phyloP scores from a whole-genome alignment of 2,329 filamentous ascomycete species.

The Botrytis pseudocinerea region DNA sequence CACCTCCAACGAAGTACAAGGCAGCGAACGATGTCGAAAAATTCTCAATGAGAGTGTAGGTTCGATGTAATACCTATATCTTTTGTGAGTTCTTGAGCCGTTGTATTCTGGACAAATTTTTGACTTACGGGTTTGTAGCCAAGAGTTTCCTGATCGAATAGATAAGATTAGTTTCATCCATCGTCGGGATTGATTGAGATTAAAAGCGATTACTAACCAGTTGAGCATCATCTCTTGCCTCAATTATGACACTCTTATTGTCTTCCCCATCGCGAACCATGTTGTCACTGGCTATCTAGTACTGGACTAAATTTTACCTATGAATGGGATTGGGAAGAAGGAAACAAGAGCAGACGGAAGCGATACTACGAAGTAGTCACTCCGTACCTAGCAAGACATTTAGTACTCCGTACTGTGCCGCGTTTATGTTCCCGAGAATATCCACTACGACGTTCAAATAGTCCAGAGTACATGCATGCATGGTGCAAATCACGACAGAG shows the following conservation, averaged over 20 bases:
- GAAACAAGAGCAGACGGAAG: not conserved
- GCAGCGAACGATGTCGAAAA: conserved; percentile 62
- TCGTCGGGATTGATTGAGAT: not conserved
- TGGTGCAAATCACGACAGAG: not conserved
- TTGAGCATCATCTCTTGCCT: conserved; percentile 24
- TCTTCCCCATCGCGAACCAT: conserved; percentile 15
- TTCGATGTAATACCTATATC: conserved; percentile 48
- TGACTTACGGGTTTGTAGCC: conserved; percentile 55
- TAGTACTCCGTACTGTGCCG: not conserved
- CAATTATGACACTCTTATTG: conserved; percentile 18
- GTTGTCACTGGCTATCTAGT: not conserved
- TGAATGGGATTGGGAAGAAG: not conserved
- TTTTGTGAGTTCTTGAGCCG: conserved; percentile 20
- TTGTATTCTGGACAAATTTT: not conserved
- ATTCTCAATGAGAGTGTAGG: conserved; percentile 58
- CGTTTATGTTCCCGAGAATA: conserved; percentile 3
- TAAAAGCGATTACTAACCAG: conserved; percentile 3
- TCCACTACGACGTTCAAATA: not conserved
- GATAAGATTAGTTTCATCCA: conserved; percentile 22
- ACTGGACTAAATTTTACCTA: not conserved
- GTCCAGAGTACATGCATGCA: not conserved
- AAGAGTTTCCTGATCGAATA: conserved; percentile 46
- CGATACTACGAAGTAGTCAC: not conserved
- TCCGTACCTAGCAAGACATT: not conserved
- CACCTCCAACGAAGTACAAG: conserved; percentile 60